Evolutionary conservation across 2,329 filamentous ascomycete genomes (phyloP), one percentile per base, ranked within the genome.

Genomic region (Fusarium stilboides): DNA sequence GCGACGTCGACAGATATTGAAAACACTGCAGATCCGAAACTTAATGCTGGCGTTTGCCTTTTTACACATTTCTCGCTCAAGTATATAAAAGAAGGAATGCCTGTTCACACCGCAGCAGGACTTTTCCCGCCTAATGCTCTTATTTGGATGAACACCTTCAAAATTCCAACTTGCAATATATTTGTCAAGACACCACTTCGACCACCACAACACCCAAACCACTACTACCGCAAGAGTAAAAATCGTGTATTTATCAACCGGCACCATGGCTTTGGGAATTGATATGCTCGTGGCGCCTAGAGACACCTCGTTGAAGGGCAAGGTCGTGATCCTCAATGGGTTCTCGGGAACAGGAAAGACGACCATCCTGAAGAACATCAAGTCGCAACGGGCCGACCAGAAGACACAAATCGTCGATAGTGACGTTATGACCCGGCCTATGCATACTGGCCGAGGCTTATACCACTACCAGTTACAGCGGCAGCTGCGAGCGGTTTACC

Each of bases 281-380:
- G 8, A 14, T 42, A 44, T 17, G 9, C 8, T 8, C 6, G n/a
- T 45, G 14, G 13, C 52, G n/a, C 39, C 28, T 22, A 7, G 8
- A 8, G 12, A 24, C 8, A 44, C 8, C 15, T 7, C n/a, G 2
- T 12, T 14, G 4, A 50, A 28, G 34, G 66, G 66, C 49, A 67
- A 28, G 15, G 43, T 69, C n/a, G 26, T 69, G 14, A 43, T 70
- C 20, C 53, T 69, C 13, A 69, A 70, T 15, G 62, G 49, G 9
- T 37, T 53, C 15, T 33, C 57, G 34, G 49, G 47, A n/a, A 42
- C 45, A 6, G 53, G 42, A 19, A 70, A 52, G 36, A 14, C 52
- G 24, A 49, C 49, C 13, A 39, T 63, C 3, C 19, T 68, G 17
- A 49, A 34, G 17, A 26, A 19, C 15, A 14, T 70, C 8, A 22